phyloP scores from a whole-genome alignment of 2,329 filamentous ascomycete genomes.

The Penicillium digitatum region DNA sequence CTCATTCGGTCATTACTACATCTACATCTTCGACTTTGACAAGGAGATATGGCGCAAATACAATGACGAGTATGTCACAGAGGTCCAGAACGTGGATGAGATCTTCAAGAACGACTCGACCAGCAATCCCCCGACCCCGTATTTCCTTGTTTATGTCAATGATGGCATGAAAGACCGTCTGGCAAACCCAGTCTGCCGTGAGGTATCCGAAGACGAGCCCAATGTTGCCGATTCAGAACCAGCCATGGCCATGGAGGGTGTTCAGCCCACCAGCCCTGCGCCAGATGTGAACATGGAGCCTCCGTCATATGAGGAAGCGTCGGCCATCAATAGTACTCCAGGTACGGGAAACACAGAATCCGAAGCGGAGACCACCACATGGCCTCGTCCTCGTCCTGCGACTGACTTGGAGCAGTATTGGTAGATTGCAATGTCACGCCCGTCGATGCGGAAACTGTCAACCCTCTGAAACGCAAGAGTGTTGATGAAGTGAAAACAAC shows the following conservation, averaged over 20 bases:
- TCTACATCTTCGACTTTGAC: conserved; percentile 89
- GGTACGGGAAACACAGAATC: conserved; percentile 5
- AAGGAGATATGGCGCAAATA: conserved; percentile 82
- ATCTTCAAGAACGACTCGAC: conserved; percentile 66
- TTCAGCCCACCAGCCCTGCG: conserved; percentile 8
- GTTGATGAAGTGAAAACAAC: conserved; percentile 10
- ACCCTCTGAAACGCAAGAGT: conserved; percentile 38
- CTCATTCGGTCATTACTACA: conserved; percentile 86
- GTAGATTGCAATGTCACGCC: conserved; percentile 10
- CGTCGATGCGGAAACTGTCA: conserved; percentile 16
- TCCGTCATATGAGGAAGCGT: conserved; percentile 28
- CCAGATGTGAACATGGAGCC: conserved; percentile 30
- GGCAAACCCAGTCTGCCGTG: conserved; percentile 55
- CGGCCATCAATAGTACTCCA: conserved; percentile 10
- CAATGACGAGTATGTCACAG: conserved; percentile 79
- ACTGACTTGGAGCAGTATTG: conserved; percentile 1
- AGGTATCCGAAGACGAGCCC: conserved; percentile 30
- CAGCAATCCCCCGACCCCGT: conserved; percentile 66
- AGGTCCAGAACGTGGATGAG: conserved; percentile 59
- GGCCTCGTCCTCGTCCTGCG: not conserved
- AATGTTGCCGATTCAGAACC: not conserved
- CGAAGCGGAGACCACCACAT: not conserved
- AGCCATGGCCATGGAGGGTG: conserved; percentile 17
- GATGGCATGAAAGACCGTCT: conserved; percentile 59
- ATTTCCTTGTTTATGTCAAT: conserved; percentile 78